These are phyloP conservation scores for Fusarium sp. DNA, from an alignment of 2,329 filamentous ascomycete species.

Conservation along the genomic window DNA sequence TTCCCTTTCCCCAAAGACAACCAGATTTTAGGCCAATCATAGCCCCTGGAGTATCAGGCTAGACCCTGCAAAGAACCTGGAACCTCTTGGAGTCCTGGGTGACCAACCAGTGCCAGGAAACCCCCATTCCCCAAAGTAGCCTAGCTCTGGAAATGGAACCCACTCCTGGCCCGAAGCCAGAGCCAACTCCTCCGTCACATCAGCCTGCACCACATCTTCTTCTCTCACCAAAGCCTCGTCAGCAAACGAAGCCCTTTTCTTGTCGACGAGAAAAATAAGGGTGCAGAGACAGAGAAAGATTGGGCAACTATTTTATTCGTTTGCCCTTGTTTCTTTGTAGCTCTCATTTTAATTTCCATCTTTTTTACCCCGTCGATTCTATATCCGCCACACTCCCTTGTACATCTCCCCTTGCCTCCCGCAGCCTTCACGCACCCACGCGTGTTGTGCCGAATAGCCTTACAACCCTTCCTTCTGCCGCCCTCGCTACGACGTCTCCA, in stretches of 20 bases:
- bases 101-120: slow-evolving; percentile 7
- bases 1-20: slow-evolving; percentile 34
- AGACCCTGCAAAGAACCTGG: slow-evolving; percentile 24
- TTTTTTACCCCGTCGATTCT: slow-evolving; percentile 1
- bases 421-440: slow-evolving; percentile 28
- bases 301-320: slow-evolving; percentile 8
- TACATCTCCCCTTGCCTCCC: slow-evolving; percentile 35
- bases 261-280: neutral
- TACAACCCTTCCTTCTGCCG: slow-evolving; percentile 24
- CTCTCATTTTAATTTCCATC: slow-evolving; percentile 10
- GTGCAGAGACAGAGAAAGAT: slow-evolving; percentile 18
- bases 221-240: slow-evolving; percentile 46
- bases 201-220: slow-evolving; percentile 45
- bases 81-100: slow-evolving; percentile 4
- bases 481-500: slow-evolving; percentile 25
- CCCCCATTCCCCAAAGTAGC: neutral
- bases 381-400: slow-evolving; percentile 34
- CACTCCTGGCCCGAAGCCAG: slow-evolving; percentile 33
- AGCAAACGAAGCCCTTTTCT: slow-evolving; percentile 30
- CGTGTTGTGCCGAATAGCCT: slow-evolving; percentile 17
- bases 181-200: slow-evolving; percentile 45
- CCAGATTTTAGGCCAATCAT: slow-evolving; percentile 17
- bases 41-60: neutral
- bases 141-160: slow-evolving; percentile 15
- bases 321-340: slow-evolving; percentile 1